Conservation (phyloP, 1,284 basidiomycete species). For the Ceratobasidium sp. region DNA sequence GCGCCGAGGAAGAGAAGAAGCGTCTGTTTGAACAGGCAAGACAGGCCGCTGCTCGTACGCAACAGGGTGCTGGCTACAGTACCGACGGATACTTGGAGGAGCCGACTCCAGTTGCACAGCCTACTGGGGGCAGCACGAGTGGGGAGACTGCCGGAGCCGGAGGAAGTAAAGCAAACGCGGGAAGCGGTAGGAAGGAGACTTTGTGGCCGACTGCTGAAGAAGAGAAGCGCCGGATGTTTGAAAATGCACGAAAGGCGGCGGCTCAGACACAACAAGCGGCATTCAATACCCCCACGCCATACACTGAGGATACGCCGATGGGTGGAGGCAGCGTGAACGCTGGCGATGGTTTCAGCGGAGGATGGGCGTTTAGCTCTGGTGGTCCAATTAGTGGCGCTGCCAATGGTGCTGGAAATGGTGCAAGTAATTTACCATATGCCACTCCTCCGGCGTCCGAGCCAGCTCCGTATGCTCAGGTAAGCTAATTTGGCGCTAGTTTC, state of each 20-base stretch:
- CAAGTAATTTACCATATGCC: neutral
- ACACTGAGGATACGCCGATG: neutral
- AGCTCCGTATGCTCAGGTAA: conserved; percentile 12
- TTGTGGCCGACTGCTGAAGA: conserved; percentile 41
- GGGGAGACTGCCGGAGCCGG: conserved; percentile 1
- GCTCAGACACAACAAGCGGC: conserved; percentile 2
- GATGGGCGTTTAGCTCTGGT: conserved; percentile 7
- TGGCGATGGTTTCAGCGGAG: neutral
- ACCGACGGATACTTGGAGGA: conserved; percentile 3
- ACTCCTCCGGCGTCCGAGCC: neutral
- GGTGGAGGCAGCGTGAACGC: neutral
- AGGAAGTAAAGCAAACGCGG: neutral
- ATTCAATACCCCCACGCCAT: neutral
- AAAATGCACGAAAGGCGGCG: conserved; percentile 24
- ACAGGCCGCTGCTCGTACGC: conserved; percentile 61
- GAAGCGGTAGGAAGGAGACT: conserved; percentile 1
- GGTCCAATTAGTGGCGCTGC: conserved; percentile 4
- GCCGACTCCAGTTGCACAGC: neutral
- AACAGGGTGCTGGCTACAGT: conserved; percentile 46
- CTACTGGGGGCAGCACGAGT: neutral
- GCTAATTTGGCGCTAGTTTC: neutral
- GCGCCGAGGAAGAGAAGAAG: conserved; percentile 74
- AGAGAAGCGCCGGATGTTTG: conserved; percentile 40
- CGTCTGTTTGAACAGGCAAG: conserved; percentile 68
- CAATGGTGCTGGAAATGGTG: neutral